Percentiles rank a stretch among this genome's conserved stretches.
phyloP scores from a whole-genome alignment of 495 filamentous ascomycete species.

The Viridothelium virens region DNA sequence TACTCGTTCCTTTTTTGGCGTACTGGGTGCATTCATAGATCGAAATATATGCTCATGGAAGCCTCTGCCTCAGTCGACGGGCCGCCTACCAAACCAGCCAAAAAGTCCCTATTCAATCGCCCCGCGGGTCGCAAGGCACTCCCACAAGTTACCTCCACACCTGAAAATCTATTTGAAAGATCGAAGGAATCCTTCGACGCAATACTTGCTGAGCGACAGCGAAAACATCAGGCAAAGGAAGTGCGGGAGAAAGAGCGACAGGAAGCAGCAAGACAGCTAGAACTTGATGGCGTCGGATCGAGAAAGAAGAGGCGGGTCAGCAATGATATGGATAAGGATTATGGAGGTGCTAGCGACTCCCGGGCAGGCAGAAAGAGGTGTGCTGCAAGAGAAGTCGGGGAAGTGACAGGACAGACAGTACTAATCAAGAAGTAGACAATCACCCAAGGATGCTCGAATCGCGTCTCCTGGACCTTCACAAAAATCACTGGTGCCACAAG shows the following conservation, averaged over 20 bases:
- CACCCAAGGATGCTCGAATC: neutral
- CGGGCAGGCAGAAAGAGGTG: conserved; percentile 11
- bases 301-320: conserved; percentile 26
- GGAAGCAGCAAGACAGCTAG: conserved; percentile 8
- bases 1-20: too few species aligned
- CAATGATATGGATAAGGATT: conserved; percentile 24
- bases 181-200: conserved; percentile 56
- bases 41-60: neutral
- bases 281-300: conserved; percentile 2
- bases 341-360: conserved; percentile 12
- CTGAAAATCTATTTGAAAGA: conserved; percentile 55
- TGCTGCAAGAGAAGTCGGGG: neutral
- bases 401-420: neutral
- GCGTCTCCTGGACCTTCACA: neutral
- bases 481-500: neutral
- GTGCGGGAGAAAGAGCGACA: conserved; percentile 31
- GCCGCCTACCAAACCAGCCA: conserved; percentile 29
- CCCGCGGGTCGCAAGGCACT: conserved; percentile 47
- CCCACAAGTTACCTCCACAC: conserved; percentile 30
- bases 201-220: conserved; percentile 49
- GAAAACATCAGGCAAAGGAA: conserved; percentile 32
- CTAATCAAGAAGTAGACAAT: neutral
- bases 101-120: conserved; percentile 61
- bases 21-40: neutral
- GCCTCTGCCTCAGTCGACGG: neutral